Evolutionary conservation across 768 basidiomycete genomes (phyloP), one percentile per base, ranked within the genome.

Genomic region (Boletus eberwhitei): DNA sequence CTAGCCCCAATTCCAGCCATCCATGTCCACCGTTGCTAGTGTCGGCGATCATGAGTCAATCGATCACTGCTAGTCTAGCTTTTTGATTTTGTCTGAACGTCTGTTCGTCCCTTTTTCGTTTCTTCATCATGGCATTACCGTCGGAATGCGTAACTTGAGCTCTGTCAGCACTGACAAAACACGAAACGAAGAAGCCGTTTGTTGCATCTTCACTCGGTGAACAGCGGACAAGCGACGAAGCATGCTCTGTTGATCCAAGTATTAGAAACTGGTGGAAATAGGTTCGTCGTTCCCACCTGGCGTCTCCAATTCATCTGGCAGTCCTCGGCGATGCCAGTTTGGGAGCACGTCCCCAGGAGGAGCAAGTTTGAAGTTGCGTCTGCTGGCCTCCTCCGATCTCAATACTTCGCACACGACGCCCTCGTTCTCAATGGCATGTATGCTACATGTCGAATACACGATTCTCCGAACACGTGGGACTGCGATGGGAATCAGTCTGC

Each of bases 141-240:
- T n/a, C 4, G 16, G 52, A 47, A 37, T 50, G 19, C 8, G 29
- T 34, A 42, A 37, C 16, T 45, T 37, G 52, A 38, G 34, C 4
- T 8, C 31, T 44, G 4, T 58, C 21, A 16, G 14, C 17, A 11
- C 44, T 61, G 37, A 92, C 75, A 67, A 98, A 94, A 69, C 90
- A 97, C n/a, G 91, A 86, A 22, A 99, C 95, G 63, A 99, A 99
- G 76, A 99, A 99, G 0, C 97, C 97, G 64, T 98, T 98, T 13
- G 91, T 93, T 36, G 81, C 83, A 64, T 98, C 94, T 56, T 88
- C 90, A 50, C 85, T 84, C 14, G 91, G 85, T 26, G 80, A 79
- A 68, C 90, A 93, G 17, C 91, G 83, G 26, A 93, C 64, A 19
- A 90, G 67, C 12, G 84, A 83, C 5, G 74, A 70, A 5, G 88